Evolutionary conservation across 106 monocot genomes (phyloP).

Genomic region (Apostasia ramifera): DNA sequence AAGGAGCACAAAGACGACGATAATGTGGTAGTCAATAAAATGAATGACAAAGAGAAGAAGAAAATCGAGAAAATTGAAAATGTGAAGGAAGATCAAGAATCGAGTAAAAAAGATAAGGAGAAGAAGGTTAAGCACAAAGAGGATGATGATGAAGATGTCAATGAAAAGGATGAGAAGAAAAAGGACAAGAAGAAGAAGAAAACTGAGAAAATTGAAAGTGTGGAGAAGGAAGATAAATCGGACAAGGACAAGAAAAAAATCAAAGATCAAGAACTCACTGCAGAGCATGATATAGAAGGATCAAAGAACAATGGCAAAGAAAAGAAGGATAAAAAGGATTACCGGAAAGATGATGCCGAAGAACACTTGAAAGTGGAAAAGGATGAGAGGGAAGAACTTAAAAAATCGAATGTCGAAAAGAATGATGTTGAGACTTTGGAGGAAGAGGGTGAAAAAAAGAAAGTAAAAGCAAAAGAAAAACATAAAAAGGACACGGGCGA

Average conservation of each 20-base stretch:
- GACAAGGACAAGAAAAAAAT: conserved; percentile 8
- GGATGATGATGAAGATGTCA: not conserved
- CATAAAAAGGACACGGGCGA: no score
- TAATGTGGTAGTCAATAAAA: not conserved
- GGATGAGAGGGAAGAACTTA: not conserved
- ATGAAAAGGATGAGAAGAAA: not conserved
- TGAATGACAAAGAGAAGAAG: not conserved
- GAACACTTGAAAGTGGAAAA: not conserved
- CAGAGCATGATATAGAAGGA: not conserved
- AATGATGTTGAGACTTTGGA: not conserved
- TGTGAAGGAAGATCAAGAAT: not conserved
- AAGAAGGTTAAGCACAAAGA: conserved; percentile 6
- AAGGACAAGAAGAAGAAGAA: not conserved
- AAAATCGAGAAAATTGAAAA: conserved; percentile 1
- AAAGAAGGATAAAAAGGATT: conserved; percentile 4
- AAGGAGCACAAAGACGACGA: conserved; percentile 7
- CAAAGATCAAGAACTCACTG: not conserved
- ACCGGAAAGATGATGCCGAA: conserved; percentile 1
- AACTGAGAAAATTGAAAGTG: not conserved
- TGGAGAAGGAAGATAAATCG: not conserved
- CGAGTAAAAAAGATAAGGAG: conserved; percentile 3
- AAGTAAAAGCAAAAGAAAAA: conserved; percentile 15
- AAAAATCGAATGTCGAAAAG: not conserved
- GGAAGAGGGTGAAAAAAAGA: conserved; percentile 13
- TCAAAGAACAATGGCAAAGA: not conserved